Conservation (phyloP, 352 stramenopile species). For the Phytophthora syringae region DNA sequence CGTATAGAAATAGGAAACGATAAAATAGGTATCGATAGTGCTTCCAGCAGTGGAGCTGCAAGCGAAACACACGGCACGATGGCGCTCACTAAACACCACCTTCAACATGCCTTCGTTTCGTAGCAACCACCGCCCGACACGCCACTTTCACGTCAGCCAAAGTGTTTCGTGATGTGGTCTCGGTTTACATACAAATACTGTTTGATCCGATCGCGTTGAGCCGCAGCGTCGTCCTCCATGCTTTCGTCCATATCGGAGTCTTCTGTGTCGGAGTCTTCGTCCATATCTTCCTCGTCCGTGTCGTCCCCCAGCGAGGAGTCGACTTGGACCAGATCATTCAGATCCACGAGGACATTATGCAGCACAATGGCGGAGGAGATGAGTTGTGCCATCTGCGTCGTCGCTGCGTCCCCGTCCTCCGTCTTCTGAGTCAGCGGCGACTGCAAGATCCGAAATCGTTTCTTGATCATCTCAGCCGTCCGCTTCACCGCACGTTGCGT, state of each 20-base stretch:
- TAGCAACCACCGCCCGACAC: constrained; percentile 3
- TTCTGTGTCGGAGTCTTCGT: constrained; percentile 15
- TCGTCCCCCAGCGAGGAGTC: constrained; percentile 24
- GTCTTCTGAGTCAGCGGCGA: constrained; percentile 21
- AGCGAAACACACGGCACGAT: too few relatives aligned
- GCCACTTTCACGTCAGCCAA: constrained; percentile 16
- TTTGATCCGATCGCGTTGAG: constrained; percentile 24
- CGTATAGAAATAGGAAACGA: too few relatives aligned
- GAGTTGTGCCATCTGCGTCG: constrained; percentile 29
- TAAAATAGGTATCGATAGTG: too few relatives aligned
- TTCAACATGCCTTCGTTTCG: background rate
- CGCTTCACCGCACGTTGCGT: constrained; percentile 24
- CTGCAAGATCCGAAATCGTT: constrained; percentile 31
- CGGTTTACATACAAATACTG: constrained; percentile 24
- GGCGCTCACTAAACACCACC: too few relatives aligned
- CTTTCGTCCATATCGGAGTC: constrained; percentile 26
- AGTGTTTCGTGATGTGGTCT: constrained; percentile 9
- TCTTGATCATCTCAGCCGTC: constrained; percentile 29
- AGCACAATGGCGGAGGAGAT: constrained; percentile 26
- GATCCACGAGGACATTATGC: constrained; percentile 27
- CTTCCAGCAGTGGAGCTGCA: too few relatives aligned
- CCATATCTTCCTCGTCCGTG: constrained; percentile 33
- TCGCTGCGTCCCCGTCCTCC: constrained; percentile 27
- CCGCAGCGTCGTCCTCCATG: constrained; percentile 9
- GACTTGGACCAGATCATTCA: constrained; percentile 21